Conservation (phyloP, 305 asterid genomes). For the Solanum hybrid region DNA sequence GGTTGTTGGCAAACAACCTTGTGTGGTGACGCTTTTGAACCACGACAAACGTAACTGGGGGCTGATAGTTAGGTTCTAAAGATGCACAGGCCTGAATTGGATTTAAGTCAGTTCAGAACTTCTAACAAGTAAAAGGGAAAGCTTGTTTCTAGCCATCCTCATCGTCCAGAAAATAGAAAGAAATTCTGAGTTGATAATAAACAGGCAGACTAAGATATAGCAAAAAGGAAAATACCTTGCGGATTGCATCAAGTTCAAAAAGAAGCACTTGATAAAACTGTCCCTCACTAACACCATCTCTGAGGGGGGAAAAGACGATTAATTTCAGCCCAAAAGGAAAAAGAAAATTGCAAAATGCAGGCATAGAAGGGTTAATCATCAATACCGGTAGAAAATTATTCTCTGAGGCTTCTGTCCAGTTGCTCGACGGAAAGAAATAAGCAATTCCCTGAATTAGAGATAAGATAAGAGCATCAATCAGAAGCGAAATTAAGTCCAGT, state of each 20-base stretch:
- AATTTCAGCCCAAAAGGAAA: not conserved
- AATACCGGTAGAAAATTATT: slow-evolving; percentile 83
- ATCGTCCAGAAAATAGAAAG: not conserved
- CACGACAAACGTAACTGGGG: slow-evolving; percentile 86
- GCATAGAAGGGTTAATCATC: not conserved
- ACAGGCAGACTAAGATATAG: not conserved
- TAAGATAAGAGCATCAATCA: not conserved
- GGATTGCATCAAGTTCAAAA: slow-evolving; percentile 87
- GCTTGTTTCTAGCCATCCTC: not conserved
- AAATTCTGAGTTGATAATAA: not conserved
- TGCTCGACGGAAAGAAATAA: slow-evolving; percentile 81
- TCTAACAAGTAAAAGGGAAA: not conserved
- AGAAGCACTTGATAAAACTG: slow-evolving; percentile 91
- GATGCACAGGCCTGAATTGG: slow-evolving; percentile 75
- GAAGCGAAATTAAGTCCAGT: not conserved
- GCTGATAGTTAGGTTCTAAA: slow-evolving; percentile 74
- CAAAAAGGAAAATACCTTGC: slow-evolving; percentile 44
- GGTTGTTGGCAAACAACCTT: slow-evolving; percentile 76
- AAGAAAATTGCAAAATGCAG: not conserved
- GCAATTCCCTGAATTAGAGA: slow-evolving; percentile 61
- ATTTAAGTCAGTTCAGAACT: not conserved
- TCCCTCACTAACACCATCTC: slow-evolving; percentile 99
- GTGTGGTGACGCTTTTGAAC: slow-evolving; percentile 93
- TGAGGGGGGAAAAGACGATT: slow-evolving; percentile 10
- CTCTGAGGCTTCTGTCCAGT: slow-evolving; percentile 88